Percentiles rank a stretch among this genome's conserved stretches.
phyloP scores from a whole-genome alignment of 352 stramenopile genomes.

The Pythium monospermum region DNA sequence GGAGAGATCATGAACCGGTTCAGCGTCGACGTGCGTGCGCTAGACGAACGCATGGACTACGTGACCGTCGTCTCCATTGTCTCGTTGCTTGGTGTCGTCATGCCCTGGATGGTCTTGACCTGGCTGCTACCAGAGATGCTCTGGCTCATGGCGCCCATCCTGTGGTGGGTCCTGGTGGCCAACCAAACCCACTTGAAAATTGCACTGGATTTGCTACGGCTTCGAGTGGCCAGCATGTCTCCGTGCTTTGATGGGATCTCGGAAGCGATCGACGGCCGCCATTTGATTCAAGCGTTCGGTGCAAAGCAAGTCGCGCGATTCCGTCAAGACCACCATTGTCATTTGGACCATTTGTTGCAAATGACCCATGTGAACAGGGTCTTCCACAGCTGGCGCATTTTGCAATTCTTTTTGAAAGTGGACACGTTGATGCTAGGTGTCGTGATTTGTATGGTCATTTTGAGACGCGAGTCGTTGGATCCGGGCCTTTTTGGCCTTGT shows the following conservation, averaged over 20 bases:
- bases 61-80: neutral
- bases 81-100: neutral
- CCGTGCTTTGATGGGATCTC: constrained; percentile 14
- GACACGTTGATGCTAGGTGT: constrained; percentile 8
- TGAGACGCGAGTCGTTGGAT: neutral
- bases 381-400: neutral
- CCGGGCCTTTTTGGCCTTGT: constrained; percentile 58
- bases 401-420: constrained; percentile 11
- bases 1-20: constrained; percentile 29
- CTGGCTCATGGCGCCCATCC: constrained; percentile 54
- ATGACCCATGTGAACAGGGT: constrained; percentile 1
- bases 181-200: constrained; percentile 11
- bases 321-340: constrained; percentile 1
- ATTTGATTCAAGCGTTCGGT: constrained; percentile 14
- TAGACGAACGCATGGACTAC: constrained; percentile 1
- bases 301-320: neutral
- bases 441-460: neutral
- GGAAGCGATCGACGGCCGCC: constrained; percentile 13
- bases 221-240: neutral
- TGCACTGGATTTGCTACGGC: constrained; percentile 6
- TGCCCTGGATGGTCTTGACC: constrained; percentile 19
- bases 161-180: constrained; percentile 34
- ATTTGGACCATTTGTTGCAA: constrained; percentile 5
- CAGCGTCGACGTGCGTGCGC: constrained; percentile 22
- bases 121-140: constrained; percentile 39